Conservation (phyloP, 83 land plant species). For the Picea abies region DNA sequence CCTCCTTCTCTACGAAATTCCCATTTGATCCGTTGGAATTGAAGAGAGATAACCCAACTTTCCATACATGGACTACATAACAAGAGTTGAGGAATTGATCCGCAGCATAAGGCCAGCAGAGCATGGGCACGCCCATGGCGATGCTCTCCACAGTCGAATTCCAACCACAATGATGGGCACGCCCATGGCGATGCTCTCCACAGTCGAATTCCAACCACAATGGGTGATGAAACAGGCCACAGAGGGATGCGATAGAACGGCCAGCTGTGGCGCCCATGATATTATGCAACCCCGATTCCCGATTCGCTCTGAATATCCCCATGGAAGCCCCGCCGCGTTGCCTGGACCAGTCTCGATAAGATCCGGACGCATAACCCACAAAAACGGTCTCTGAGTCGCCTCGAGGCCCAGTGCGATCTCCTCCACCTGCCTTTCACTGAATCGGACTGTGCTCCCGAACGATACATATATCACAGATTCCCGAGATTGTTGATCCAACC, state of each 20-base stretch:
- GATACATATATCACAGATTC: constrained; percentile 45
- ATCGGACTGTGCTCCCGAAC: constrained; percentile 41
- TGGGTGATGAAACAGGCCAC: constrained; percentile 54
- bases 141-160: constrained; percentile 50
- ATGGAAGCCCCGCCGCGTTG: background rate
- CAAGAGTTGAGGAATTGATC: constrained; percentile 44
- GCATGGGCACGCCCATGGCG: constrained; percentile 41
- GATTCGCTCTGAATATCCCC: constrained; percentile 26
- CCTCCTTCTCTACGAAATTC: no score
- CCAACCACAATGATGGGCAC: constrained; percentile 66
- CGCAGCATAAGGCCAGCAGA: constrained; percentile 55
- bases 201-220: constrained; percentile 59
- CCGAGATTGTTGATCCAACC: constrained; percentile 41
- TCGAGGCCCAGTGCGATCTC: constrained; percentile 46
- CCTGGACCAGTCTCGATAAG: background rate
- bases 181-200: constrained; percentile 47
- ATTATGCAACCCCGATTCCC: constrained; percentile 32
- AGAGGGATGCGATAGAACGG: constrained; percentile 45
- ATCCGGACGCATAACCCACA: constrained; percentile 43
- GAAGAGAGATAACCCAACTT: no score
- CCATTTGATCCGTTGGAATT: no score
- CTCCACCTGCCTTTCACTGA: constrained; percentile 22
- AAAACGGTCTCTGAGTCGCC: constrained; percentile 30
- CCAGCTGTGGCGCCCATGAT: constrained; percentile 53
- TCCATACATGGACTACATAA: no score